phyloP scores from a whole-genome alignment of 805 yeast species.

The Wickerhamiella musiphila region DNA sequence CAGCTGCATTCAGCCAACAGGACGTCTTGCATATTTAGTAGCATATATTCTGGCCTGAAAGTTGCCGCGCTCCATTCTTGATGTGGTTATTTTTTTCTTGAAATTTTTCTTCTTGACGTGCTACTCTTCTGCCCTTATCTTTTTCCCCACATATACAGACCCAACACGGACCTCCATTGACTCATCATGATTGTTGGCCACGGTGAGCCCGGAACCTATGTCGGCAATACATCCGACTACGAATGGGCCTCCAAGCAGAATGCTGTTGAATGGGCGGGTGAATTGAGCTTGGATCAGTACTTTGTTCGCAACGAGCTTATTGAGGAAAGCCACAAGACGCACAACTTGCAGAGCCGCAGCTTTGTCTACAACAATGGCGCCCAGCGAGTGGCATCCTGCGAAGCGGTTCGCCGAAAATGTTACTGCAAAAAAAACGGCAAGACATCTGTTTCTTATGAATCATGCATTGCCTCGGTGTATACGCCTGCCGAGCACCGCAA shows the following conservation, averaged over 20 bases:
- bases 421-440: constrained; percentile 12
- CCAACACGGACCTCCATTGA: too few species aligned
- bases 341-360: constrained; percentile 16
- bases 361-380: constrained; percentile 17
- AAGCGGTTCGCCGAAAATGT: constrained; percentile 27
- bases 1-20: too few species aligned
- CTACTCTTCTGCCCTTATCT: too few species aligned
- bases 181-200: too few species aligned
- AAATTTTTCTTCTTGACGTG: too few species aligned
- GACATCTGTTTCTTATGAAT: constrained; percentile 12
- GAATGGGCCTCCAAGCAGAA: constrained; percentile 7
- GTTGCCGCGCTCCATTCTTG: too few species aligned
- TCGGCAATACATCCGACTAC: too few species aligned
- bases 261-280: constrained; percentile 16
- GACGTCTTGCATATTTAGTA: too few species aligned
- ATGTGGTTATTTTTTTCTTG: too few species aligned
- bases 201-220: too few species aligned
- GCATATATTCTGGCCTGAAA: too few species aligned
- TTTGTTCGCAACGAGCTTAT: constrained; percentile 15
- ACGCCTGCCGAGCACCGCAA: constrained; percentile 33
- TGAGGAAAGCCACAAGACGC: constrained; percentile 5
- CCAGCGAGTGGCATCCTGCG: constrained; percentile 27
- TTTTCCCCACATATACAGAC: too few species aligned
- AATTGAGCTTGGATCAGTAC: constrained; percentile 15
- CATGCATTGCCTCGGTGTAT: constrained; percentile 39